A percentile compares a stretch with the other conserved stretches of the same genome.
Conservation (phyloP, 345 rosid genomes). For the Syzygium grande region DNA sequence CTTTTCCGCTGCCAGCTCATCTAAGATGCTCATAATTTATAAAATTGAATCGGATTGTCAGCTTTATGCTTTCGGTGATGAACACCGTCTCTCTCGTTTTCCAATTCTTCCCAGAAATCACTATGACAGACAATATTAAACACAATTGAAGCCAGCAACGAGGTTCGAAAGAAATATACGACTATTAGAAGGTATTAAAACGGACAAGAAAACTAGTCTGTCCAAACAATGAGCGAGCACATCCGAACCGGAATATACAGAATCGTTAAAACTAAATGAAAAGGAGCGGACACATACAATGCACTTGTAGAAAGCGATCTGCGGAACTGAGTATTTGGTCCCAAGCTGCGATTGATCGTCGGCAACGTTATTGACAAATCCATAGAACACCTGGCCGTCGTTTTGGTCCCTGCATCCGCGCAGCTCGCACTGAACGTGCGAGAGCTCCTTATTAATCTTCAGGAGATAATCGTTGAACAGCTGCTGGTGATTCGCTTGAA, state of each 20-base stretch:
- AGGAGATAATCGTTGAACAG: slow-evolving; percentile 61
- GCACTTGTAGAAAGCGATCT: slow-evolving; percentile 74
- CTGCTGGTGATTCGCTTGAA: slow-evolving; percentile 35
- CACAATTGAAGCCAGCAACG: neutral
- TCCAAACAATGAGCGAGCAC: neutral
- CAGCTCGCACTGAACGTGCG: slow-evolving; percentile 67
- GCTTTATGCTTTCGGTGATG: neutral
- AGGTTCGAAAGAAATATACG: neutral
- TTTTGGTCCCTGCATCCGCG: slow-evolving; percentile 74
- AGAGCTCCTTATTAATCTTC: slow-evolving; percentile 81
- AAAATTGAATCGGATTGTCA: neutral
- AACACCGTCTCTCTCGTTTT: neutral
- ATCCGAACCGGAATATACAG: neutral
- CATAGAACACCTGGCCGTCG: slow-evolving; percentile 67
- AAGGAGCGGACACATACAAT: slow-evolving; percentile 42
- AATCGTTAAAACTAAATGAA: neutral
- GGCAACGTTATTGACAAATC: slow-evolving; percentile 69
- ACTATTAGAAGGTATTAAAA: neutral
- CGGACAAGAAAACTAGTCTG: neutral
- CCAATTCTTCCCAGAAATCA: neutral
- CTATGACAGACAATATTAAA: neutral
- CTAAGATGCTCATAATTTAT: neutral
- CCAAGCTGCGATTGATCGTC: slow-evolving; percentile 94
- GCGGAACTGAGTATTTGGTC: slow-evolving; percentile 70
- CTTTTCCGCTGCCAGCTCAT: neutral